A percentile compares a stretch with the other conserved stretches of the same genome.
Evolutionary conservation across 768 basidiomycete species (phyloP).

Genomic region (Gloeostereum incarnatum): DNA sequence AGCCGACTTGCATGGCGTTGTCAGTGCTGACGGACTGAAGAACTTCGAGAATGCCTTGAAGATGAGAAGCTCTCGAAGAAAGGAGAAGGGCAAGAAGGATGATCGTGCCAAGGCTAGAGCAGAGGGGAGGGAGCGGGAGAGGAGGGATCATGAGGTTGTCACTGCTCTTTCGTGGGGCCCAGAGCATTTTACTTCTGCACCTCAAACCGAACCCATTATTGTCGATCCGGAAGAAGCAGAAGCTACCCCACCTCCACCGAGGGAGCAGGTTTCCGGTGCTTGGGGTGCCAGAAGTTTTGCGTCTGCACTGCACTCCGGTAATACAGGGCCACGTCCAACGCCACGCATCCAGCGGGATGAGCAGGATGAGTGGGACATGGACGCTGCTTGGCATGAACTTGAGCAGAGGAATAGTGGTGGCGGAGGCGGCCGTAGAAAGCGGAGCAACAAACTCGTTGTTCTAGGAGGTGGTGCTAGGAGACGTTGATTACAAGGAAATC

Average conservation of each 20-base stretch:
- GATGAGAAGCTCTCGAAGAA: slow-evolving; percentile 61
- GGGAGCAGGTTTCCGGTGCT: slow-evolving; percentile 30
- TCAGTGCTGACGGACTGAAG: slow-evolving; percentile 66
- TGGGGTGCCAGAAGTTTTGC: slow-evolving; percentile 84
- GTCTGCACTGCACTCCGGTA: slow-evolving; percentile 45
- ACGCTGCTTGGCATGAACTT: slow-evolving; percentile 74
- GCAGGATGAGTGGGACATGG: slow-evolving; percentile 71
- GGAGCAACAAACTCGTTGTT: slow-evolving; percentile 57
- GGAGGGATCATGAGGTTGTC: slow-evolving; percentile 9
- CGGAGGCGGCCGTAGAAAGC: slow-evolving; percentile 50
- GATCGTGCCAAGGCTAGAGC: slow-evolving; percentile 73
- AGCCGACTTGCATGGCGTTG: slow-evolving; percentile 70
- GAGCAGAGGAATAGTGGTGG: slow-evolving; percentile 46
- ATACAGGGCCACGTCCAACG: slow-evolving; percentile 12
- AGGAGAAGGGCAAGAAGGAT: slow-evolving; percentile 80
- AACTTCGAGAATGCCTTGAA: slow-evolving; percentile 80
- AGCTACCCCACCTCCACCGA: slow-evolving; percentile 13
- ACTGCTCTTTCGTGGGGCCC: slow-evolving; percentile 11
- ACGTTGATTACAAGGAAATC: too few species aligned
- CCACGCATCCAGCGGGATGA: slow-evolving; percentile 15
- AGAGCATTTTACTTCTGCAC: too few species aligned
- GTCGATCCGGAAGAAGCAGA: slow-evolving; percentile 14
- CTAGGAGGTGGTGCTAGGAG: slow-evolving; percentile 56
- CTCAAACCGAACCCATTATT: not conserved
- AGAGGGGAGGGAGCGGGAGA: slow-evolving; percentile 70